Evolutionary conservation across 1,284 basidiomycete genomes (phyloP).

Genomic region (Austroboletus niveus): DNA sequence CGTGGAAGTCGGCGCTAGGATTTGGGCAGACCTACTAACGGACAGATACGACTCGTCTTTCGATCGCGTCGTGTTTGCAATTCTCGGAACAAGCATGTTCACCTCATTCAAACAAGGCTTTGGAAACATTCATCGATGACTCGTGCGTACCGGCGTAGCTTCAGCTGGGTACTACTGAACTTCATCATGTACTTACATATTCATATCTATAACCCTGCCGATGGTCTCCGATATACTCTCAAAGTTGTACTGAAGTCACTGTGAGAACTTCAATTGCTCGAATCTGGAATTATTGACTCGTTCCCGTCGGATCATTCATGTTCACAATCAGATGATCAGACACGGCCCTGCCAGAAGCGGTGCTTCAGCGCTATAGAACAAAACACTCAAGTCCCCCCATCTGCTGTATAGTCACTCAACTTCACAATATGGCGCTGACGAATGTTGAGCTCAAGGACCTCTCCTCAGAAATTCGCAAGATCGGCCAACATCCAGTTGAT

Average conservation of each 20-base stretch:
- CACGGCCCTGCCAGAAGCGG: not conserved
- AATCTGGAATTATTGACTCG: not conserved
- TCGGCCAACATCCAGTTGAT: constrained; percentile 15
- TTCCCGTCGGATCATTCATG: not conserved
- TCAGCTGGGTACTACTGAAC: not conserved
- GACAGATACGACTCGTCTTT: constrained; percentile 55
- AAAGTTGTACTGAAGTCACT: no score
- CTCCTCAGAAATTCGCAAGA: constrained; percentile 16
- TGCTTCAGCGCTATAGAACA: no score
- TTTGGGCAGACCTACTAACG: constrained; percentile 60
- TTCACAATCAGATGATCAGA: not conserved
- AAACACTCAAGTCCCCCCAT: no score
- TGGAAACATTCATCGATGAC: not conserved
- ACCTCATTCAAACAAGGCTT: constrained; percentile 46
- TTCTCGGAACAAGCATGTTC: constrained; percentile 54
- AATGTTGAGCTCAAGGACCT: constrained; percentile 25
- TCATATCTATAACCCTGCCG: no score
- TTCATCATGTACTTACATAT: not conserved
- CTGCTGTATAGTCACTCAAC: no score
- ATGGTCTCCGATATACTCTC: no score
- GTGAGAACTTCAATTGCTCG: no score
- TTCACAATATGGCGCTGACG: constrained; percentile 15
- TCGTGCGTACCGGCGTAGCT: not conserved
- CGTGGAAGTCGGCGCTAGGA: constrained; percentile 50
- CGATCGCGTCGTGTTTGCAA: constrained; percentile 60